A percentile compares a stretch with the other conserved stretches of the same genome.
phyloP scores from a whole-genome alignment of 352 stramenopile species.

The Aphanomyces stellatus region DNA sequence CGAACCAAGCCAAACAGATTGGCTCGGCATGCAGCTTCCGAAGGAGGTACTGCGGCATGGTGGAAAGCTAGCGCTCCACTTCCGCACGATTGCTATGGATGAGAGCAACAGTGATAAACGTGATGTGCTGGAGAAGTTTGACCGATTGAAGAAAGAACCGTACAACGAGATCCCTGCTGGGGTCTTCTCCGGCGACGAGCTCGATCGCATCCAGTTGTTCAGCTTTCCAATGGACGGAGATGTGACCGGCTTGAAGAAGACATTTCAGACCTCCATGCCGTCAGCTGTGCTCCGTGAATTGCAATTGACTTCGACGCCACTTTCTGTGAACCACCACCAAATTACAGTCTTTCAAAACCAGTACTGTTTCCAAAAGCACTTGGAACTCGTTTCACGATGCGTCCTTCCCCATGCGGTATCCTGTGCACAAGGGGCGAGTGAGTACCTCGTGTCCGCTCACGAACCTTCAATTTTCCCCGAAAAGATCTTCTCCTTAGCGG shows the following conservation, averaged over 20 bases:
- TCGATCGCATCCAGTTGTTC: conserved; percentile 10
- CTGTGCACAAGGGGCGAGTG: neutral
- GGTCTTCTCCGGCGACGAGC: conserved; percentile 4
- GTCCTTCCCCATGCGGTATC: neutral
- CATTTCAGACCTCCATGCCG: conserved; percentile 1
- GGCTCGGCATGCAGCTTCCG: neutral
- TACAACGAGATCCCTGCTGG: neutral
- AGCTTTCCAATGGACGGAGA: conserved; percentile 7
- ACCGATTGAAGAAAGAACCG: conserved; percentile 1
- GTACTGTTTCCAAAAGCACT: conserved; percentile 8
- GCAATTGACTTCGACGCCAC: neutral
- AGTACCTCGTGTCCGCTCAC: conserved; percentile 9
- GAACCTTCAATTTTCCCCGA: conserved; percentile 1
- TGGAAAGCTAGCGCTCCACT: conserved; percentile 1
- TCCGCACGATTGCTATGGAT: neutral
- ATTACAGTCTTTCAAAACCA: neutral
- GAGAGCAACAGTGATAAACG: neutral
- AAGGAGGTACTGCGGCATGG: neutral
- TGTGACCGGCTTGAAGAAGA: neutral
- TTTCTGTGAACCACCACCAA: neutral
- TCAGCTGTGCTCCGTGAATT: conserved; percentile 7
- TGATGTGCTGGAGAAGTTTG: neutral
- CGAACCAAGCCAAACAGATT: neutral
- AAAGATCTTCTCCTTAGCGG: conserved; percentile 17
- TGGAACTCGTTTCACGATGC: conserved; percentile 6